Evolutionary conservation across 805 yeast species (phyloP).

Genomic region (Wickerhamiella domercqiae): DNA sequence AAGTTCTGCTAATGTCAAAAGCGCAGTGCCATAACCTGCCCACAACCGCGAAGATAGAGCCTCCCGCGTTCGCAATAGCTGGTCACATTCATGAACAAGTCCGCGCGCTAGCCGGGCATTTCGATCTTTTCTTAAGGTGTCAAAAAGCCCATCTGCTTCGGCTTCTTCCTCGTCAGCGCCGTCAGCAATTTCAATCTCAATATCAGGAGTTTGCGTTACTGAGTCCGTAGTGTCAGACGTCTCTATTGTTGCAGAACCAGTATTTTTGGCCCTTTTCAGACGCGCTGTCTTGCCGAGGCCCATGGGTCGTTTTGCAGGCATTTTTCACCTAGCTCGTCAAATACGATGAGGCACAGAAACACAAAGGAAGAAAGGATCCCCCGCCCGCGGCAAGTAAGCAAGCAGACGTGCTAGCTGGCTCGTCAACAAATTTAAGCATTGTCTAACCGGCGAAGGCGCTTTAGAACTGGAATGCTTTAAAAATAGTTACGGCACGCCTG

Average conservation of each 20-base stretch:
- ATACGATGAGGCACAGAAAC: no score
- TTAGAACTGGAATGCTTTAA: no score
- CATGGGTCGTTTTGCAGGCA: slow-evolving; percentile 46
- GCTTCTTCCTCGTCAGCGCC: slow-evolving; percentile 67
- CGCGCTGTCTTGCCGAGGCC: slow-evolving; percentile 42
- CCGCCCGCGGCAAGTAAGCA: no score
- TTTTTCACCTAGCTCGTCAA: no score
- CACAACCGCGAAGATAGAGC: slow-evolving; percentile 35
- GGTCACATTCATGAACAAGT: slow-evolving; percentile 81
- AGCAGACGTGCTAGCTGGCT: no score
- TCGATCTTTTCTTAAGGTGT: slow-evolving; percentile 39
- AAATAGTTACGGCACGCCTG: no score
- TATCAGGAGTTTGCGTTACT: slow-evolving; percentile 24
- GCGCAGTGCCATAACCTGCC: slow-evolving; percentile 56
- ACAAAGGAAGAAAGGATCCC: no score
- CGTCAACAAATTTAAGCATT: no score
- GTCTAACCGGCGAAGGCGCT: no score
- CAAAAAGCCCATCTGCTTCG: slow-evolving; percentile 61
- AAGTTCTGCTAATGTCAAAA: slow-evolving; percentile 22
- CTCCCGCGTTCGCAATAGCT: slow-evolving; percentile 34
- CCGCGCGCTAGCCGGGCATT: slow-evolving; percentile 36
- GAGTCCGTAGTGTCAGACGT: slow-evolving; percentile 1
- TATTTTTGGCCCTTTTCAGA: slow-evolving; percentile 25
- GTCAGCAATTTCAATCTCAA: slow-evolving; percentile 53
- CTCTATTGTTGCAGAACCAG: slow-evolving; percentile 18